Evolutionary conservation across 305 asterid species (phyloP).

Genomic region (Fraxinus sp.): DNA sequence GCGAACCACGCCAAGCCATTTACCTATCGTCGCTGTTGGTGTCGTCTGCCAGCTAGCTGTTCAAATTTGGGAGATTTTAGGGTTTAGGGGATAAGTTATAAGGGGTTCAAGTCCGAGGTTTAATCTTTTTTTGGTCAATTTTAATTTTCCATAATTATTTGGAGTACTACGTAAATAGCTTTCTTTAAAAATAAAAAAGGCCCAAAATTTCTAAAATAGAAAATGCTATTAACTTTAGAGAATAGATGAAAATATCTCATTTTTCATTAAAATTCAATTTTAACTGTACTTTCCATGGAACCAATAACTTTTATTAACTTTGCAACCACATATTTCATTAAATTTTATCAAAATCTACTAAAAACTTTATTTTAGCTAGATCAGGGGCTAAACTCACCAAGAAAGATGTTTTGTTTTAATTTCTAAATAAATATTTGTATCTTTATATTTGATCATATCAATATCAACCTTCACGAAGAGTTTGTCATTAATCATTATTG

Average conservation of each 20-base stretch:
- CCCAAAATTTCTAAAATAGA: not conserved
- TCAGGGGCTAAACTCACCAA: not conserved
- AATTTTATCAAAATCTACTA: too few species aligned
- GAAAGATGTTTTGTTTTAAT: not conserved
- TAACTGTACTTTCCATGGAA: not conserved
- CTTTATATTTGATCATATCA: not conserved
- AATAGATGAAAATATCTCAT: not conserved
- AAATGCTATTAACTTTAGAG: not conserved
- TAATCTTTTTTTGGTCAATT: not conserved
- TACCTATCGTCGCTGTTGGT: not conserved
- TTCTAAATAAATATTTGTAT: not conserved
- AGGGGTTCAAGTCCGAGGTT: not conserved
- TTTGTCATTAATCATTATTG: not conserved
- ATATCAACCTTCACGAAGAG: not conserved
- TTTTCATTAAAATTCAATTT: too few species aligned
- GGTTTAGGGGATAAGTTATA: conserved; percentile 26
- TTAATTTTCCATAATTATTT: not conserved
- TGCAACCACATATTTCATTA: too few species aligned
- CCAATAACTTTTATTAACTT: not conserved
- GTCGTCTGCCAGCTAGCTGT: conserved; percentile 1
- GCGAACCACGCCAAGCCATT: conserved; percentile 91
- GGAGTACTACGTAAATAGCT: not conserved
- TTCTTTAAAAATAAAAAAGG: not conserved
- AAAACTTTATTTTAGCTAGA: not conserved
- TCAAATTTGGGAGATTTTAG: conserved; percentile 20